Percentiles rank a stretch among this genome's conserved stretches.
Evolutionary conservation across 495 filamentous ascomycete species (phyloP).

Genomic region (Pseudoneurospora amorphoporcata): DNA sequence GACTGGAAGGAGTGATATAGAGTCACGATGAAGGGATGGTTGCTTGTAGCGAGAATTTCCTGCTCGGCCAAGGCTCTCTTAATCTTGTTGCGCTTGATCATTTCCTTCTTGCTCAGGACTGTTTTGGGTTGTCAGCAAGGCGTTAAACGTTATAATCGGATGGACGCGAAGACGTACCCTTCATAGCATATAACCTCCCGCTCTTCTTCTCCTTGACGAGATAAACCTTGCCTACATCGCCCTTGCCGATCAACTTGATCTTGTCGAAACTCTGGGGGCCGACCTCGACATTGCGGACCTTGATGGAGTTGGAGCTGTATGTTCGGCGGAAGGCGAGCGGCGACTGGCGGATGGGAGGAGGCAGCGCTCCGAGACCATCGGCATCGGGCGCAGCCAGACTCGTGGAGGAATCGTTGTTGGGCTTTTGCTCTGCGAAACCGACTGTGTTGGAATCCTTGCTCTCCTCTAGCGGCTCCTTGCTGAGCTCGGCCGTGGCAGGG

Average conservation of each 20-base stretch:
- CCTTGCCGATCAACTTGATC: conserved; percentile 98
- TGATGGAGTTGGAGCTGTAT: conserved; percentile 98
- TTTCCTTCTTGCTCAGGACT: conserved; percentile 99
- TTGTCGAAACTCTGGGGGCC: conserved; percentile 95
- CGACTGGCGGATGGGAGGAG: conserved; percentile 33
- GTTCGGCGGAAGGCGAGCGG: conserved; percentile 77
- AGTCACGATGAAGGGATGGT: conserved; percentile 97
- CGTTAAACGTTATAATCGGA: neutral
- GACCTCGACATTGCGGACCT: conserved; percentile 93
- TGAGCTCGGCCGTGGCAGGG: conserved; percentile 69
- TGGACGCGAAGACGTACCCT: conserved; percentile 47
- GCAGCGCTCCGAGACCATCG: conserved; percentile 28
- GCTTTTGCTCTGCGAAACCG: conserved; percentile 38
- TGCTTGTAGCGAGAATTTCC: conserved; percentile 95
- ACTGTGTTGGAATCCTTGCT: conserved; percentile 46
- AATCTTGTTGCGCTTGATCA: conserved; percentile 99
- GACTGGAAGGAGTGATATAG: conserved; percentile 98
- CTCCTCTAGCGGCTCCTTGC: conserved; percentile 63
- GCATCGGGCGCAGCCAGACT: conserved; percentile 14
- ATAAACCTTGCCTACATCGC: conserved; percentile 97
- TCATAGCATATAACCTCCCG: conserved; percentile 92
- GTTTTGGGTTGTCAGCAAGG: conserved; percentile 24
- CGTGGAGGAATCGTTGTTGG: conserved; percentile 6
- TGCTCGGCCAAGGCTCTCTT: conserved; percentile 96
- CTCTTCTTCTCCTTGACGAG: conserved; percentile 97